Evolutionary conservation across 2,329 filamentous ascomycete genomes (phyloP).

Genomic region (Diaporthe ampelina): DNA sequence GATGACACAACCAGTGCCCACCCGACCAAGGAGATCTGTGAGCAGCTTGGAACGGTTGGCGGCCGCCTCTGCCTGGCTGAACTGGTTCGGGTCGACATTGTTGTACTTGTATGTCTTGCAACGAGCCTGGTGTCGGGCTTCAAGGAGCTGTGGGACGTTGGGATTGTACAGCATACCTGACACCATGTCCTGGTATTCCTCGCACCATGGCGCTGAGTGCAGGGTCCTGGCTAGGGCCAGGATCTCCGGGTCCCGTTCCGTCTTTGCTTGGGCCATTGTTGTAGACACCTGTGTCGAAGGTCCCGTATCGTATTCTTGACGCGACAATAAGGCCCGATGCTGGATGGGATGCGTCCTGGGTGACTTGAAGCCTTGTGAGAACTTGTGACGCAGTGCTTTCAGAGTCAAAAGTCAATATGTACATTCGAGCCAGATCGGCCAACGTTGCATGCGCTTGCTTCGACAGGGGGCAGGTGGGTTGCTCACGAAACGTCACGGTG

Average conservation of each 20-base stretch:
- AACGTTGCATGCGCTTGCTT: not conserved
- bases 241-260: slow-evolving; percentile 16
- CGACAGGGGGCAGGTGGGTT: not conserved
- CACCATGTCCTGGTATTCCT: slow-evolving; percentile 75
- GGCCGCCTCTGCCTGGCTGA: slow-evolving; percentile 46
- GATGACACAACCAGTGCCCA: slow-evolving; percentile 68
- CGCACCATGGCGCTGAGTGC: slow-evolving; percentile 66
- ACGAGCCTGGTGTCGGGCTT: slow-evolving; percentile 66
- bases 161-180: slow-evolving; percentile 73
- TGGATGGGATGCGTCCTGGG: not conserved
- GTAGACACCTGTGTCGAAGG: not conserved
- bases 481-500: not conserved
- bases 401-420: too few species aligned
- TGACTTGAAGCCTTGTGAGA: not conserved
- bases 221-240: slow-evolving; percentile 46
- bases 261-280: slow-evolving; percentile 13
- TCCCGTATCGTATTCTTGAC: not conserved
- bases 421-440: not conserved
- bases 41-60: slow-evolving; percentile 60
- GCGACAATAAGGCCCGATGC: not conserved
- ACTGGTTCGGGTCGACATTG: slow-evolving; percentile 60
- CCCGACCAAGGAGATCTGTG: slow-evolving; percentile 61
- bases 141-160: slow-evolving; percentile 60
- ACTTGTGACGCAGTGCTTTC: not conserved
- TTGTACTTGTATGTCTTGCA: slow-evolving; percentile 71